Base-by-base conservation (phyloP, 108 stramenopile species). In the Cyclostephanos tholiformis region DNA sequence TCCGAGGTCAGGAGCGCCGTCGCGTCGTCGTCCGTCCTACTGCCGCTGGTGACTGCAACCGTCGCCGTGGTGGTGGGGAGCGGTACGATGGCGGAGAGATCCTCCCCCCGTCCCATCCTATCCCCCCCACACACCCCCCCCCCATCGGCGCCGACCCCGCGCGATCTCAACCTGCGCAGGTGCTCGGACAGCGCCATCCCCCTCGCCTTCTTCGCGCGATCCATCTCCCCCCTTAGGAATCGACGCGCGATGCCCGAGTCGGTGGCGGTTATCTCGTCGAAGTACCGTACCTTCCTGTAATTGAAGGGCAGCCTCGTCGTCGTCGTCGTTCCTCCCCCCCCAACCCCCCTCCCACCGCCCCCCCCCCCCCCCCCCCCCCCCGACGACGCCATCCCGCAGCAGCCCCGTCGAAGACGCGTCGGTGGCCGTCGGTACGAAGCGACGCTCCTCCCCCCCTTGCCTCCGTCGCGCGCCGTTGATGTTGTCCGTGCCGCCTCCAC, bases 221-320 rank as follows among this genome's bases (percentile, higher is more conserved):
- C 38, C 13, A 77, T 19, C 65, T 87, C 83, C 51, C 77, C 49
- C 50, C 69, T 39, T 27, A 95, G 76, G 61, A 91, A 92, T 2
- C 65, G 38, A 22, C 94, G 65, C 9, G 89, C 94, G 19, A 49
- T 65, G 4, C 61, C 71, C 10, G 79, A 75, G 81, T 95, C 91
- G 0, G 67, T 27, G 7, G 94, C 90, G 10, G 87, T 75, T 12
- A 91, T 74, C 16, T 69, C 57, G 70, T 95, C 94, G 82, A 95
- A 92, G 55, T 84, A 95, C 35, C 76, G 64, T 0, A 92, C 20
- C 69, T 95, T 95, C 23, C 90, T 67, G 22, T 87, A 83, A 77
- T 90, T 89, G 76, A 95, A 95, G 0, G 94, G 87, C 30, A 95
- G 76, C 66, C 87, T 91, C 56, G 46, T 10, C 29, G 51, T 68